A percentile compares a stretch with the other conserved stretches of the same genome.
Evolutionary conservation across 2,329 filamentous ascomycete genomes (phyloP).

Genomic region (Leptographium lundbergii): DNA sequence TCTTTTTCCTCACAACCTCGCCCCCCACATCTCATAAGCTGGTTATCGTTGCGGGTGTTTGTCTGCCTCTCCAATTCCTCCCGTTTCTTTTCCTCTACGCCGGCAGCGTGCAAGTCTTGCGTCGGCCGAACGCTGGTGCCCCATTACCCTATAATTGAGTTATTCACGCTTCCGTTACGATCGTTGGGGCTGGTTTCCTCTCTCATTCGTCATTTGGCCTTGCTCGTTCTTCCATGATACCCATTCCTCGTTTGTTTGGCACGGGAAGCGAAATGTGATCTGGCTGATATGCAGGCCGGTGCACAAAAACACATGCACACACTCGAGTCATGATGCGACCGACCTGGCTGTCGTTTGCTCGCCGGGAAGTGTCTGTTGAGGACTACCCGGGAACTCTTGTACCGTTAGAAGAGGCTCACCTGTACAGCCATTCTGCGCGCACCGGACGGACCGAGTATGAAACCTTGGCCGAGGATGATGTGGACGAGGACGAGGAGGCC

Average conservation of each 20-base stretch:
- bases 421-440: conserved; percentile 40
- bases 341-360: neutral
- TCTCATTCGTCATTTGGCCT: neutral
- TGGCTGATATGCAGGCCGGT: too few species aligned
- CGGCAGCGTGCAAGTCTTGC: neutral
- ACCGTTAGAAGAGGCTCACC: conserved; percentile 41
- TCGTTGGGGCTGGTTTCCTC: neutral
- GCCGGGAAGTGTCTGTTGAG: conserved; percentile 30
- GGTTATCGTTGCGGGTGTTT: neutral
- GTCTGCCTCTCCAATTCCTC: neutral
- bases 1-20: neutral
- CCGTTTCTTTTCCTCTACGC: too few species aligned
- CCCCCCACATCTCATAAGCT: neutral
- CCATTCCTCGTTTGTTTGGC: too few species aligned
- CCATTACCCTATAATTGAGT: neutral
- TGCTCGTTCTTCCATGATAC: neutral
- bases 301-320: neutral
- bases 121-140: neutral
- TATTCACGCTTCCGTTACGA: too few species aligned
- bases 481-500: conserved; percentile 15
- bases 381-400: conserved; percentile 40
- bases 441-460: conserved; percentile 32
- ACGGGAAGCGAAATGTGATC: too few species aligned
- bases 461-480: conserved; percentile 18
- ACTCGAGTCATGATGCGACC: neutral